A percentile compares a stretch with the other conserved stretches of the same genome.
Evolutionary conservation across 441 rosid species (phyloP).

Genomic region (Adansonia grandidieri): DNA sequence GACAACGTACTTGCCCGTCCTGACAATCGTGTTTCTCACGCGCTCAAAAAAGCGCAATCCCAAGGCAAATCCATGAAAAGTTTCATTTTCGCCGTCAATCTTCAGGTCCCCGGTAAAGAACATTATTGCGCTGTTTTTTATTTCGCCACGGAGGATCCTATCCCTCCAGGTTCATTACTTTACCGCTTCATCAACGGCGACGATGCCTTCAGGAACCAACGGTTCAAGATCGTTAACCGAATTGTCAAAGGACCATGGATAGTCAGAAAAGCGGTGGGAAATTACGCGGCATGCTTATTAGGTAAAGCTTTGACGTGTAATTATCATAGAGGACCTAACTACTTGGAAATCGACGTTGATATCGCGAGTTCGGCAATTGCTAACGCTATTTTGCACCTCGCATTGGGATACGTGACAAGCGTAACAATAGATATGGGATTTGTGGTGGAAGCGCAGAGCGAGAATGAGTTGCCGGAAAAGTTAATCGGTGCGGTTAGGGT

Average conservation of each 20-base stretch:
- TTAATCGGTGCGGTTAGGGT: conserved; percentile 74
- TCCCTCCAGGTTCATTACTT: conserved; percentile 55
- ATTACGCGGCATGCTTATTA: conserved; percentile 62
- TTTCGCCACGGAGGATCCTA: conserved; percentile 63
- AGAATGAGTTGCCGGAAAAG: conserved; percentile 80
- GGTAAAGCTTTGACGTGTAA: conserved; percentile 64
- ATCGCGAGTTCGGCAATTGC: conserved; percentile 66
- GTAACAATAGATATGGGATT: conserved; percentile 74
- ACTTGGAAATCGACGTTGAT: conserved; percentile 80
- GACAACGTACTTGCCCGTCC: conserved; percentile 72
- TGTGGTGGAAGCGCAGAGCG: conserved; percentile 67
- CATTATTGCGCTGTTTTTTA: conserved; percentile 64
- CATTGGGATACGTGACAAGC: conserved; percentile 54
- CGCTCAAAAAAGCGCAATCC: conserved; percentile 56
- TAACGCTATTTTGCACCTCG: conserved; percentile 51
- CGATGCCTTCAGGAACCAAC: conserved; percentile 63
- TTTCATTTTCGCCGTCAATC: conserved; percentile 72
- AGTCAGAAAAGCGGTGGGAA: conserved; percentile 72
- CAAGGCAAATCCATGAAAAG: conserved; percentile 58
- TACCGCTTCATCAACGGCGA: conserved; percentile 62
- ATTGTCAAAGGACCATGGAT: conserved; percentile 86
- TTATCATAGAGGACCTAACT: conserved; percentile 70
- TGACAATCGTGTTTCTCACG: conserved; percentile 74
- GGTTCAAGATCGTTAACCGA: conserved; percentile 74
- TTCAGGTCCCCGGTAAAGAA: conserved; percentile 74